Base-by-base conservation (phyloP, 2,329 filamentous ascomycete genomes). In the Capronia americana region DNA sequence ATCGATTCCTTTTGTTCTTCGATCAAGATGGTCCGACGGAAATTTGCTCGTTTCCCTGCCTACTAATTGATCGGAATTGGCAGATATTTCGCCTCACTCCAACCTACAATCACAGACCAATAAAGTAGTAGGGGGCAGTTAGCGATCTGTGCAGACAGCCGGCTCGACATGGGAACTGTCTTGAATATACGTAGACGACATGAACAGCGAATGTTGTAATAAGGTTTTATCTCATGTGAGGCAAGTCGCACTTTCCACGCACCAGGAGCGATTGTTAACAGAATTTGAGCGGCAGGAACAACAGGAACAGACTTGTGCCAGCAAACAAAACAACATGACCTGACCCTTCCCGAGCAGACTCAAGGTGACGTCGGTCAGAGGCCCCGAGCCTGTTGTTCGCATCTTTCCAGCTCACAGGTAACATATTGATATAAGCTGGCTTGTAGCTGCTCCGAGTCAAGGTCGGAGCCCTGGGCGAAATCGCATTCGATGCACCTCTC, bases 1-100 rank as follows among this genome's bases (percentile, higher is more conserved):
- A 70, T 70, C 68, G 58, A 71, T 70, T 70, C 59, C 64, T 34
- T 69, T 66, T 66, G 64, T 66, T 62, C 60, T 66, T 62, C n/a
- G 46, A 26, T 55, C 53, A 55, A 17, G 11, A 14, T 30, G 11
- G 7, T 17, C 53, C 7, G 12, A 26, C 46, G 7, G 20, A 50
- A 23, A 50, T 50, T 23, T 10, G n/a, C 11, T 17, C 32, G 8
- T 57, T 53, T 38, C 28, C 26, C 12, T 20, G 6, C 17, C 28
- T 26, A 14, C 23, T 38, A 32, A 41, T 59, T 50, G 57, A 26
- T 32, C 24, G 11, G n/a, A 34, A 28, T 46, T n/a, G 23, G 34
- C 2, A 12, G 6, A 4, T 59, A 41, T 28, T 24, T 32, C 55
- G n/a, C 55, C 5, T 12, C 8, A 20, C 14, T n/a, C 20, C 38